Percentiles rank a stretch among this genome's conserved stretches.
Evolutionary conservation across 352 stramenopile species (phyloP).

Genomic region (Phytophthora rubi): DNA sequence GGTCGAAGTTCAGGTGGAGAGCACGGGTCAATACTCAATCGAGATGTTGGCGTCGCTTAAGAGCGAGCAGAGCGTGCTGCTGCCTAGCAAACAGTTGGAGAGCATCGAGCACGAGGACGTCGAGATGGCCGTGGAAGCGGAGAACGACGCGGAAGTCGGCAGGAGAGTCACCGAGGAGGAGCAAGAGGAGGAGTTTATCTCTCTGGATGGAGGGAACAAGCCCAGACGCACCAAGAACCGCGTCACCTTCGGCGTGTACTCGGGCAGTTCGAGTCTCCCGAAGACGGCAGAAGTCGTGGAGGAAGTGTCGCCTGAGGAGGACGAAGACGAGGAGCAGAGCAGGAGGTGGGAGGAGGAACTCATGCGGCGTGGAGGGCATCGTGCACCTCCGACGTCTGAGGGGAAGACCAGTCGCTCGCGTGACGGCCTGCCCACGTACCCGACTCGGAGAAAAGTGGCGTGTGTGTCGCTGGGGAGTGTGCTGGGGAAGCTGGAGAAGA

Average conservation of each 20-base stretch:
- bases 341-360: slow-evolving; percentile 79
- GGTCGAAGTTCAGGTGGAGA: slow-evolving; percentile 26
- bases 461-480: slow-evolving; percentile 59
- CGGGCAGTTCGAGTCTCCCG: slow-evolving; percentile 26
- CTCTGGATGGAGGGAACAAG: slow-evolving; percentile 39
- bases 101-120: slow-evolving; percentile 30
- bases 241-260: slow-evolving; percentile 69
- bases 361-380: slow-evolving; percentile 72
- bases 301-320: slow-evolving; percentile 42
- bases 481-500: slow-evolving; percentile 57
- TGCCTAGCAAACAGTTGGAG: slow-evolving; percentile 23
- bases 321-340: slow-evolving; percentile 57
- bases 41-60: slow-evolving; percentile 65
- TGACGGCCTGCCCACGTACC: slow-evolving; percentile 43
- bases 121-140: slow-evolving; percentile 36
- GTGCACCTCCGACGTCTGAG: slow-evolving; percentile 11
- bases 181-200: slow-evolving; percentile 58
- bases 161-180: slow-evolving; percentile 21
- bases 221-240: slow-evolving; percentile 44
- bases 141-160: slow-evolving; percentile 27
- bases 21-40: slow-evolving; percentile 48
- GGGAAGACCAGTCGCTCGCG: slow-evolving; percentile 17
- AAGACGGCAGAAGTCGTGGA: slow-evolving; percentile 55
- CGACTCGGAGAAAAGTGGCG: slow-evolving; percentile 54
- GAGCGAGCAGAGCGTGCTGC: slow-evolving; percentile 74